These are phyloP conservation scores for Pholiota adiposa DNA, from an alignment of 1,284 basidiomycete species.

Conservation along the genomic window DNA sequence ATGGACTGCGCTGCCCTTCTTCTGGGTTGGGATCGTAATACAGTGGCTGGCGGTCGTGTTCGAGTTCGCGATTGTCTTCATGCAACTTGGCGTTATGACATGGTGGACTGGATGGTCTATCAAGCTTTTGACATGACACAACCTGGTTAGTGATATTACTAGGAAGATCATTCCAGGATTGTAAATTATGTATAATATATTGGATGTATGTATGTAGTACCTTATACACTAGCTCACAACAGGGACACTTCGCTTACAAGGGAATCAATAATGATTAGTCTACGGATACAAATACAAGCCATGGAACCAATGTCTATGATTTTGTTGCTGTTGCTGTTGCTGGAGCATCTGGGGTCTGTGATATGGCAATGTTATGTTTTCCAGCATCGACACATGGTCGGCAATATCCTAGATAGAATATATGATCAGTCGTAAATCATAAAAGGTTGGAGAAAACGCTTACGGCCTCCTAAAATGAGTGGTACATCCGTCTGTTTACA, in stretches of 20 bases:
- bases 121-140: constrained; percentile 42
- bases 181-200: constrained; percentile 26
- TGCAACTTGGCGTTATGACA: constrained; percentile 56
- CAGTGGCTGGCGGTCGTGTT: constrained; percentile 65
- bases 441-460: constrained; percentile 33
- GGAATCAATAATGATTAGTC: not conserved
- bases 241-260: not conserved
- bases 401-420: constrained; percentile 51
- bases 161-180: not conserved
- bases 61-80: constrained; percentile 56
- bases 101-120: constrained; percentile 78
- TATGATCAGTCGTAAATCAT: not conserved
- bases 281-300: not conserved
- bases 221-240: not conserved
- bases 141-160: not conserved
- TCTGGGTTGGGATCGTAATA: constrained; percentile 58
- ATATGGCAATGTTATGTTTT: constrained; percentile 19
- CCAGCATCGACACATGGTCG: constrained; percentile 63
- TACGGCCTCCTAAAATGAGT: constrained; percentile 70
- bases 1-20: constrained; percentile 63
- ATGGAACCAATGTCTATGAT: not conserved
- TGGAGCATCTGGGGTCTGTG: not conserved
- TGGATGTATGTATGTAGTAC: constrained; percentile 6
- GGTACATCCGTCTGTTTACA: constrained; percentile 73
- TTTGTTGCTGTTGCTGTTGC: not conserved